Percentiles rank a stretch among this genome's conserved stretches.
Evolutionary conservation across 164 flowering plant genomes (phyloP).

Genomic region (Paratinospora sagittata): DNA sequence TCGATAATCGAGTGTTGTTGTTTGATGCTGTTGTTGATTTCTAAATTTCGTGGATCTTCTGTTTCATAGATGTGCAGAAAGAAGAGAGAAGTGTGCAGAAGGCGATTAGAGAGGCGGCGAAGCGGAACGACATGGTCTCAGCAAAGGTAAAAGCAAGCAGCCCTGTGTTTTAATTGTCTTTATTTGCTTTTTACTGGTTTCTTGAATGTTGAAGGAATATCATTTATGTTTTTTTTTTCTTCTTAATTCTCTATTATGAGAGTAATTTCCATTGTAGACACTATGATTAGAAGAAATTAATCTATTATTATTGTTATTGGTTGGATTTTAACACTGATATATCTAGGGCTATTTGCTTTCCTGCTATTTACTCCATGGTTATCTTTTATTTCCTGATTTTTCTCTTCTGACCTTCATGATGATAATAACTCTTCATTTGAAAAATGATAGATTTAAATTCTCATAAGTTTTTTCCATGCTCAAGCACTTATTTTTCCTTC

Average conservation of each 20-base stretch:
- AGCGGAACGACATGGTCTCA: conserved; percentile 88
- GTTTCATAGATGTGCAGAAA: conserved; percentile 64
- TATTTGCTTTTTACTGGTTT: background rate
- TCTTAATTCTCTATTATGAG: no score
- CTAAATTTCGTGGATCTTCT: conserved; percentile 2
- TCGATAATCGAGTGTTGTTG: background rate
- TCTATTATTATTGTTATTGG: background rate
- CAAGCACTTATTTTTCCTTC: background rate
- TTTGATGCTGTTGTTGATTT: background rate
- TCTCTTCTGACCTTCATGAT: background rate
- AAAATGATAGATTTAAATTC: background rate
- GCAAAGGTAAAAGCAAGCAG: conserved; percentile 70
- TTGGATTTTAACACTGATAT: background rate
- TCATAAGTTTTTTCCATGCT: background rate
- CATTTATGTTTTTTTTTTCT: background rate
- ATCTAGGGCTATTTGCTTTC: background rate
- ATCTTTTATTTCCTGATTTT: background rate
- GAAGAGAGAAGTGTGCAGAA: conserved; percentile 91
- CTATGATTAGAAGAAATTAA: background rate
- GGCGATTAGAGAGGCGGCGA: conserved; percentile 85
- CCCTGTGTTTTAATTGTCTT: background rate
- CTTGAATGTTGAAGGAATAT: background rate
- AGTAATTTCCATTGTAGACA: no score
- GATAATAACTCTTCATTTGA: background rate
- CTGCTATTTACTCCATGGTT: background rate